Conservation (phyloP, 2,329 filamentous ascomycete genomes). For the Diaporthe helianthi region DNA sequence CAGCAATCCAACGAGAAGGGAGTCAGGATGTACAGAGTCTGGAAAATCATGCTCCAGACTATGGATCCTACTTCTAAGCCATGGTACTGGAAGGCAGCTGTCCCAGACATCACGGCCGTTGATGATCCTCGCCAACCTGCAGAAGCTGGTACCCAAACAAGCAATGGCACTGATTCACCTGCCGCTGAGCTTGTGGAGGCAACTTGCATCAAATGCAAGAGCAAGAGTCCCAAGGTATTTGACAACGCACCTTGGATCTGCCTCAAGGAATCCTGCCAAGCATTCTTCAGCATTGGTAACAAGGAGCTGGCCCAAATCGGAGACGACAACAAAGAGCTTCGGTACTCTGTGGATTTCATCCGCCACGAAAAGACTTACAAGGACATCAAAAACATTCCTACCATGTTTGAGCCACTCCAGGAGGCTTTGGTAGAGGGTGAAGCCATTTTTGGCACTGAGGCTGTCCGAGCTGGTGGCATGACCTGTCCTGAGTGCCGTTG, state of each 20-base stretch:
- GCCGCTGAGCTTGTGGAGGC: background rate
- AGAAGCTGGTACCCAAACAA: too few species aligned
- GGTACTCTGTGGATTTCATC: slow-evolving; percentile 66
- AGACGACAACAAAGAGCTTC: slow-evolving; percentile 42
- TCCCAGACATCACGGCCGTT: slow-evolving; percentile 16
- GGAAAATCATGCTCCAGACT: slow-evolving; percentile 72
- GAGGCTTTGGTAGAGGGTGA: slow-evolving; percentile 41
- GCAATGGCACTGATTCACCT: background rate
- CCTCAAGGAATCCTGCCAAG: background rate
- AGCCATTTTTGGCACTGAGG: slow-evolving; percentile 51
- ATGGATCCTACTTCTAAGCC: slow-evolving; percentile 52
- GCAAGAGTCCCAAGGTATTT: slow-evolving; percentile 1
- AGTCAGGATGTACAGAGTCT: slow-evolving; percentile 38
- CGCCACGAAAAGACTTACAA: slow-evolving; percentile 54
- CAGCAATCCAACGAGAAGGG: slow-evolving; percentile 36
- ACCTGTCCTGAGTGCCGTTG: slow-evolving; percentile 70
- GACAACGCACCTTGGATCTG: slow-evolving; percentile 23
- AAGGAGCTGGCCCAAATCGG: background rate
- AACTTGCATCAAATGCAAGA: background rate
- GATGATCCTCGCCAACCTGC: background rate
- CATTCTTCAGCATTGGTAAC: background rate
- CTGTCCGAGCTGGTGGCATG: slow-evolving; percentile 63
- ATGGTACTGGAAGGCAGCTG: slow-evolving; percentile 63
- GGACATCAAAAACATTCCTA: slow-evolving; percentile 44
- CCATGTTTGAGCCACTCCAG: slow-evolving; percentile 47